Base-by-base conservation (phyloP, 805 yeast species). In the Ogataea kodamae region DNA sequence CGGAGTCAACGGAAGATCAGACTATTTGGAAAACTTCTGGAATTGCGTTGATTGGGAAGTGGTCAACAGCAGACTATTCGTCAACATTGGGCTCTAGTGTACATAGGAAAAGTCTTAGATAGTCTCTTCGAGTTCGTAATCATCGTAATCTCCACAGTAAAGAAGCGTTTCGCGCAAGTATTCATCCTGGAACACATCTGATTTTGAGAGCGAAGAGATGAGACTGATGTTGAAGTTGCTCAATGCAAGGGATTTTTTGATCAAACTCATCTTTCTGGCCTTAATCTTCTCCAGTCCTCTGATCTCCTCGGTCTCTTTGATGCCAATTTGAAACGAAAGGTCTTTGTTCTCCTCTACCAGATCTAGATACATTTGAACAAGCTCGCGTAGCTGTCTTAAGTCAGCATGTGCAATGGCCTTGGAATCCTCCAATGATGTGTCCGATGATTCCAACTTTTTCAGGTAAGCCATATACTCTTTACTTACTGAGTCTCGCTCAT, bases 21-120 rank as follows among this genome's bases (percentile, higher is more conserved):
- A 77, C 41, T 92, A 83, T 60, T 70, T 92, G 47, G 76, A 74
- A 44, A 80, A 78, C 37, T 75, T 82, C 57, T 81, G 95, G 80
- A 72, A 78, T 29, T 71, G 84, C 46, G 73, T 89, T 45, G 77
- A 90, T 61, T 92, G 98, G 98, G 74, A 79, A 35, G 84, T 81
- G 32, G 67, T 83, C 27, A 81, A 78, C 33, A 37, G 45, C 17
- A 55, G 67, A 48, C 39, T 59, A n/a, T 61, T 59, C 41, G 40
- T 41, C 18, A 45, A 43, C 33, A 31, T 24, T 25, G 49, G 40
- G 25, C 33, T 37, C 18, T 43, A 33, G 30, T 35, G 43, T 39
- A 39, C 43, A 39, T 35, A 39, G 37, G 22, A 13, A 30, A 10
- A 5, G n/a, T 17, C 19, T 19, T 37, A 34, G n/a, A 24, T 30